Base-by-base conservation (phyloP, 1,284 basidiomycete genomes). In the Trametes sp. region DNA sequence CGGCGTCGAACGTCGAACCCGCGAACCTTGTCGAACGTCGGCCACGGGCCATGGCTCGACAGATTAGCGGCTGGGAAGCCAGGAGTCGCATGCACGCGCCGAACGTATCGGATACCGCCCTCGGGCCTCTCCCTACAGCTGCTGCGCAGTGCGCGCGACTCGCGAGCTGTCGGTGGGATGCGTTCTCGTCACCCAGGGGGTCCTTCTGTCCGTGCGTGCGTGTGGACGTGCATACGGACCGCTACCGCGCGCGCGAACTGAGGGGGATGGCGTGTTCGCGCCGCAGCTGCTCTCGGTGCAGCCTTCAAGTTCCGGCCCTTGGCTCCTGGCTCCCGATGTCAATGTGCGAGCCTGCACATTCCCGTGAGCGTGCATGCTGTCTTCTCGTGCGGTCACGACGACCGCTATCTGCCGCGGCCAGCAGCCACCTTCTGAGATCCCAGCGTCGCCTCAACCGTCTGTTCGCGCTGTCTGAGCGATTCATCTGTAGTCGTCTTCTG, bases 51-150 rank as follows among this genome's bases (percentile, higher is more conserved):
- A n/a, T n/a, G n/a, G 42, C 42, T 50, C 48, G 48, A 50, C n/a
- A n/a, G n/a, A 33, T 33, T 50, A 33, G 48, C 48, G 48, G 48
- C 48, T 33, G 48, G 48, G 48, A 50, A 50, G 48, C 48, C 11
- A 2, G 19, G 2, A 14, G 8, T 2, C 16, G 45, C 42, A 14
- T 45, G 42, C 42, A 45, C 42, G 14, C 38, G 19, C 19, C 42
- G 31, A 31, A 8, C 48, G 48, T 21, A 26, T 31, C 29, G 28
- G 48, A 31, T n/a, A 6, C 29, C 26, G n/a, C n/a, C n/a, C n/a
- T n/a, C n/a, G n/a, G n/a, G n/a, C n/a, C n/a, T n/a, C n/a, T n/a
- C n/a, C n/a, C n/a, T n/a, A n/a, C n/a, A n/a, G n/a, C n/a, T n/a
- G n/a, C n/a, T n/a, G n/a, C n/a, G n/a, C n/a, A n/a, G n/a, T n/a